phyloP scores from a whole-genome alignment of 2,329 filamentous ascomycete genomes.

The Epichloe hybrida region DNA sequence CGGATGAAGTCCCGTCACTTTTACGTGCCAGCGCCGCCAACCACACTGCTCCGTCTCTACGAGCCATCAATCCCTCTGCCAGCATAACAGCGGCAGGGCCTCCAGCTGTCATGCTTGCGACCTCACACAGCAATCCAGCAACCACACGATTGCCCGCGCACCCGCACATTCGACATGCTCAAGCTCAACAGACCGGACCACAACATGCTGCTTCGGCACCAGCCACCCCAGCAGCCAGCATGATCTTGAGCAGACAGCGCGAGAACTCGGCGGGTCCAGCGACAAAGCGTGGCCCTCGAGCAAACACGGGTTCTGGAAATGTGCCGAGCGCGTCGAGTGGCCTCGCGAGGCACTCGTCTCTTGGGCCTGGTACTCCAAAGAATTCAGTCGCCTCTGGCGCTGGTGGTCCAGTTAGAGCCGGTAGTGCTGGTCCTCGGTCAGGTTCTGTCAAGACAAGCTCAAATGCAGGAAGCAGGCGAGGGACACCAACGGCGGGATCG shows the following conservation, averaged over 20 bases:
- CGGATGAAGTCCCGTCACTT: slow-evolving; percentile 49
- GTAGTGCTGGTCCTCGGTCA: slow-evolving; percentile 46
- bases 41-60: slow-evolving; percentile 26
- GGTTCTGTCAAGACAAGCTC: slow-evolving; percentile 30
- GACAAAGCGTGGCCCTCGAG: slow-evolving; percentile 39
- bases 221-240: slow-evolving; percentile 45
- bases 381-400: slow-evolving; percentile 14
- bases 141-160: slow-evolving; percentile 29
- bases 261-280: slow-evolving; percentile 47
- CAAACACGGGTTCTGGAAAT: slow-evolving; percentile 32
- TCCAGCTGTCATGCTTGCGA: slow-evolving; percentile 14
- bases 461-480: slow-evolving; percentile 30
- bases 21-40: slow-evolving; percentile 45
- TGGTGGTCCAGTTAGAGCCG: slow-evolving; percentile 30
- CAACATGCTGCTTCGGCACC: slow-evolving; percentile 41
- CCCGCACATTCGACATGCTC: slow-evolving; percentile 34
- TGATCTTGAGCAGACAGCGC: slow-evolving; percentile 43
- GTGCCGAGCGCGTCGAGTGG: slow-evolving; percentile 40
- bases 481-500: slow-evolving; percentile 28
- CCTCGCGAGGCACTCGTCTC: slow-evolving; percentile 47
- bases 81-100: slow-evolving; percentile 17
- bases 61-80: slow-evolving; percentile 30
- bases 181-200: slow-evolving; percentile 26
- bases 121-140: slow-evolving; percentile 25
- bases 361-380: slow-evolving; percentile 50